Conservation (phyloP, 2,329 filamentous ascomycete species). For the Chrysosphaeria jannelii region DNA sequence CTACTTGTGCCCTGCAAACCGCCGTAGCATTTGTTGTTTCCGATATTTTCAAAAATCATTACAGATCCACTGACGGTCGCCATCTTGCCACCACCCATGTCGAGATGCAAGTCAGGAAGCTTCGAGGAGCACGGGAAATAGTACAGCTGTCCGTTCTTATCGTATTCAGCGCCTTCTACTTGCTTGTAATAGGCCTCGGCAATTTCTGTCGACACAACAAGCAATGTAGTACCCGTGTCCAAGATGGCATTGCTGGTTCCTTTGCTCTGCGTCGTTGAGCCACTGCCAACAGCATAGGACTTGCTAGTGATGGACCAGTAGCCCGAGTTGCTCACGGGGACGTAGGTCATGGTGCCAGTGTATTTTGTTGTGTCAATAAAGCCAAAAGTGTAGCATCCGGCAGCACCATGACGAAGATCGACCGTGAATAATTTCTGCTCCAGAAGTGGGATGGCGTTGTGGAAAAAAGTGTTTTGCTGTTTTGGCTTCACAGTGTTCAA, state of each 20-base stretch:
- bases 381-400: constrained; percentile 21
- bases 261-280: constrained; percentile 4
- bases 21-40: no score
- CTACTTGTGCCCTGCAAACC: no score
- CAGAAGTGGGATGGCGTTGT: constrained; percentile 8
- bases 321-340: constrained; percentile 16
- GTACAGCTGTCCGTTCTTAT: no score
- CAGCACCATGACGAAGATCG: constrained; percentile 6
- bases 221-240: constrained; percentile 14
- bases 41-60: no score
- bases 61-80: no score
- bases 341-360: constrained; percentile 20
- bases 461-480: constrained; percentile 13
- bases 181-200: constrained; percentile 12
- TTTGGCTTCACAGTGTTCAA: constrained; percentile 14
- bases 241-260: constrained; percentile 9
- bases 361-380: constrained; percentile 22
- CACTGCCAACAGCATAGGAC: constrained; percentile 13
- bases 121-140: no score
- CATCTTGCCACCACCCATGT: no score
- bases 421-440: constrained; percentile 8
- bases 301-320: constrained; percentile 26
- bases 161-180: constrained; percentile 10
- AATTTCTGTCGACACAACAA: constrained; percentile 10
- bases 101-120: no score